phyloP scores from a whole-genome alignment of 1,139 yeast species.

The Insectozyma bohioensis region DNA sequence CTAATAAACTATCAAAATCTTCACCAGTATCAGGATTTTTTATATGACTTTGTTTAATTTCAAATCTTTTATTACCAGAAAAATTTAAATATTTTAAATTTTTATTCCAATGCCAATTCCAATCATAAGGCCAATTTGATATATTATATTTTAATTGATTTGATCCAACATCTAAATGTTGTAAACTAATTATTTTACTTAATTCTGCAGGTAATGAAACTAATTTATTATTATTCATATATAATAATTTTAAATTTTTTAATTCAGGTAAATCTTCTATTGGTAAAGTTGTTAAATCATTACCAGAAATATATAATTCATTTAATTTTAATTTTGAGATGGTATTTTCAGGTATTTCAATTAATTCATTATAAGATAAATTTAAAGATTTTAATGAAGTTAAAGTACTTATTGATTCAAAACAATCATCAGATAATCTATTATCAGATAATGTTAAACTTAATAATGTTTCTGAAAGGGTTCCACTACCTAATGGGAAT shows the following conservation, averaged over 20 bases:
- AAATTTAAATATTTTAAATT: constrained; percentile 79
- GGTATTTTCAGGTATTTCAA: constrained; percentile 79
- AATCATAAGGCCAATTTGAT: constrained; percentile 92
- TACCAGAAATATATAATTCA: constrained; percentile 83
- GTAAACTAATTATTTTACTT: constrained; percentile 62
- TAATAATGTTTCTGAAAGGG: constrained; percentile 53
- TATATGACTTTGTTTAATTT: constrained; percentile 65
- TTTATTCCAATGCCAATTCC: constrained; percentile 94
- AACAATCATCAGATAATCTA: constrained; percentile 74
- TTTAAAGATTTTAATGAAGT: constrained; percentile 64
- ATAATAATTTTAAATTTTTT: constrained; percentile 57
- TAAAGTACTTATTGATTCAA: constrained; percentile 65
- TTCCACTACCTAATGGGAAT: constrained; percentile 51
- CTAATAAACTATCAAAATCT: constrained; percentile 75
- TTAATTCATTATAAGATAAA: constrained; percentile 77
- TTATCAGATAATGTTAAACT: constrained; percentile 77
- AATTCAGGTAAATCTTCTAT: constrained; percentile 78
- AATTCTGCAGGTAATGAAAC: constrained; percentile 89
- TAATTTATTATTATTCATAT: constrained; percentile 79
- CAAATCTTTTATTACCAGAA: constrained; percentile 90
- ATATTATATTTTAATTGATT: constrained; percentile 89
- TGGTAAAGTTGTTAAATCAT: constrained; percentile 74
- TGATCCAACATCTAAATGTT: constrained; percentile 85
- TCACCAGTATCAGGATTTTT: constrained; percentile 47
- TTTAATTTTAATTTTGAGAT: constrained; percentile 55